Percentiles rank a stretch among this genome's conserved stretches.
phyloP scores from a whole-genome alignment of 2,329 filamentous ascomycete genomes.

The Cordyceps cicadae region DNA sequence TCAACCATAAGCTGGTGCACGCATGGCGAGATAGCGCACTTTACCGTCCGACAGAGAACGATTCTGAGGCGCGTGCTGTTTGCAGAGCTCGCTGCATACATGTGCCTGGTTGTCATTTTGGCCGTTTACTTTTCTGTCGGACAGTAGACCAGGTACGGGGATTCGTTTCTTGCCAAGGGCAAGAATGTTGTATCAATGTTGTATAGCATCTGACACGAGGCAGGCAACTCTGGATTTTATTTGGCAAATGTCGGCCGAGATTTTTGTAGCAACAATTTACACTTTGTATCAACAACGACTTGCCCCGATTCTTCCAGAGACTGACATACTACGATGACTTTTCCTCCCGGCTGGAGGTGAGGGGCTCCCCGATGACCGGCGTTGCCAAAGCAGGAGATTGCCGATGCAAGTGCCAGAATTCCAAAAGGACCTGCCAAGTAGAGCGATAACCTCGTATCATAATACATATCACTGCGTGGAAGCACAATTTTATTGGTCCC shows the following conservation, averaged over 20 bases:
- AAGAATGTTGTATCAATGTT: slow-evolving; percentile 3
- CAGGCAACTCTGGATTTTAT: not conserved
- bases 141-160: not conserved
- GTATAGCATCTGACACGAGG: slow-evolving; percentile 7
- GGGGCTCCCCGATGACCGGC: not conserved
- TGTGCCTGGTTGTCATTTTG: slow-evolving; percentile 24
- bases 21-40: slow-evolving; percentile 32
- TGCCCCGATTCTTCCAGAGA: not conserved
- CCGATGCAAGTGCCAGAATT: not conserved
- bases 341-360: not conserved
- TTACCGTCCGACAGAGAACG: slow-evolving; percentile 26
- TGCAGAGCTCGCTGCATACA: slow-evolving; percentile 25
- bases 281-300: not conserved
- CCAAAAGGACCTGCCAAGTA: not conserved
- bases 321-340: not conserved
- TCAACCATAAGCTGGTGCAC: slow-evolving; percentile 41
- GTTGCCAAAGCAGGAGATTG: not conserved
- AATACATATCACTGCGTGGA: not conserved
- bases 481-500: not conserved
- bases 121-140: slow-evolving; percentile 23
- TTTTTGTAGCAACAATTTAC: not conserved
- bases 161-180: slow-evolving; percentile 1
- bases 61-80: slow-evolving; percentile 30
- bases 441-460: not conserved
- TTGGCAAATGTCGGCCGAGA: not conserved